Base-by-base conservation (phyloP, 2,329 filamentous ascomycete species). In the Knoxdaviesia capensis region DNA sequence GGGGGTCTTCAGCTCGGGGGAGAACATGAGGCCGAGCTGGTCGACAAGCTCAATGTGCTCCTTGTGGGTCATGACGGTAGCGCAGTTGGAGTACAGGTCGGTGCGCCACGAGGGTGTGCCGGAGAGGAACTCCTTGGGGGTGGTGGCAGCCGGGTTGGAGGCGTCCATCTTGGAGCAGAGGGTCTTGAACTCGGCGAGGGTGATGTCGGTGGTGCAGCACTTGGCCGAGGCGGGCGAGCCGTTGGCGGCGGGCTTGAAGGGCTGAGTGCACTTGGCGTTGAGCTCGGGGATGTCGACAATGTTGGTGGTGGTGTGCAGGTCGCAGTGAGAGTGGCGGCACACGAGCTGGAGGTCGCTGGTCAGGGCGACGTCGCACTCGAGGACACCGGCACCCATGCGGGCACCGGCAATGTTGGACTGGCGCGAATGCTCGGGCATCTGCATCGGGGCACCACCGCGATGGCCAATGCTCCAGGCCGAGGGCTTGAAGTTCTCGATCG, bases 131-230 rank as follows among this genome's bases (percentile, higher is more conserved):
- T 71, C 68, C 34, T 62, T 55, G 0, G 70, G 59, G 2, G 66
- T 80, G 20, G 68, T 68, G 33, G 74, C 77, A 38, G 60, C 65
- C 48, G 63, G 55, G 51, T 78, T 74, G 52, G 59, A 69, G 40
- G 69, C 69, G 51, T 83, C 78, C 74, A 80, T 80, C 59, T 80
- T 81, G 51, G 68, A 69, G 58, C 78, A 83, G 5, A 83, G 68
- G 5, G 66, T 62, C 56, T 74, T 71, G 63, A 73, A 81, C 57
- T 83, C 79, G 38, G 64, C 64, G 34, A 78, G 59, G 1, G 77
- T 81, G 51, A 83, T 71, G 52, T 83, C 79, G 49, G 68, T 74
- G 3, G 78, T 81, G 63, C 78, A 83, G 64, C 78, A 83, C 48
- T 70, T 71, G 8, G 76, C 77, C 10, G 59, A 64, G 1, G 78